Evolutionary conservation across 805 yeast species (phyloP), one percentile per base, ranked within the genome.

Genomic region (Yamadazyma ubonensis): DNA sequence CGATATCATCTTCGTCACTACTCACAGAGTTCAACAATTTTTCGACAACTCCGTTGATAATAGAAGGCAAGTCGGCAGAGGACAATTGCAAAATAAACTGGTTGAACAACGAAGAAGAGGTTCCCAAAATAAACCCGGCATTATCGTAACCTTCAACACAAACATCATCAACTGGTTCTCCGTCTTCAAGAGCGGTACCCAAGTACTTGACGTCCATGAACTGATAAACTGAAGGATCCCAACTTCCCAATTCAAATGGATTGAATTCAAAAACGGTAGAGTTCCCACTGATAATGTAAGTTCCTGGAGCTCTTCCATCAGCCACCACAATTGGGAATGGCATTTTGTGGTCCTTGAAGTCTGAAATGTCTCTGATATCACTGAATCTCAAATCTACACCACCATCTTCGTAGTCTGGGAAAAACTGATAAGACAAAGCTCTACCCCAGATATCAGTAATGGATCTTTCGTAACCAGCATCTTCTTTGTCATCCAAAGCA

Each of bases 71-170:
- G 11, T 50, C 35, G 17, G 52, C 53, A 15, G 78, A 57, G 56
- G 83, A 79, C 42, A 84, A 58, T 48, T 73, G 72, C 32, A 83
- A 59, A 14, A 86, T 54, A 37, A 82, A 67, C 57, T 79, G 80
- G 56, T 85, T 87, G 69, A 88, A 88, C 34, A 88, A 61, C 1
- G 91, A 72, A 2, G 95, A 83, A 2, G 96, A 86, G 5, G 96
- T 81, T 27, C 95, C 96, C 63, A 86, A 67, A 22, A 86, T 64
- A 54, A 78, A 89, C 5, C 96, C 95, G 6, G 86, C 81, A 51
- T 86, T 86, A 59, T 89, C 96, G 43, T 74, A 81, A 2, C 91
- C 90, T 2, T 65, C 74, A 42, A 76, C 62, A 62, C 96, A 89
- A 3, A 50, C 49, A 21, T 29, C 39, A 36, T 51, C 51, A 4